Conservation (phyloP, 139 green algal species). For the Coelastrella sp. region DNA sequence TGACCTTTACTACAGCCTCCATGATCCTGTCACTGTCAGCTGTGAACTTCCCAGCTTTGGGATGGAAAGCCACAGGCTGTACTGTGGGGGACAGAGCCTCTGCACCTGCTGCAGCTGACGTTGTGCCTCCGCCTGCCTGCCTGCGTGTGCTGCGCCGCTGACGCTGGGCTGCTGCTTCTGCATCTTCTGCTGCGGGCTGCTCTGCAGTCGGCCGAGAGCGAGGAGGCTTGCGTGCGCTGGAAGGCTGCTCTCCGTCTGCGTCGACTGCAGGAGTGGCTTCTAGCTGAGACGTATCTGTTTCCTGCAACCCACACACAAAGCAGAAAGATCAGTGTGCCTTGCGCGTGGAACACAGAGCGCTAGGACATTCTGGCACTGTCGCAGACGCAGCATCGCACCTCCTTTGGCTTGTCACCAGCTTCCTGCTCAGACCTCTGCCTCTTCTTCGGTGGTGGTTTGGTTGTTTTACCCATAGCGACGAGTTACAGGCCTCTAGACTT, state of each 20-base stretch:
- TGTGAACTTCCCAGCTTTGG: neutral
- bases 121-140: constrained; percentile 43
- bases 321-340: too few relatives aligned
- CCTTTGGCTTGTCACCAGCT: neutral
- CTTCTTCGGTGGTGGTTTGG: constrained; percentile 12
- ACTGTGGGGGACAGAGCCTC: neutral
- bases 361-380: neutral
- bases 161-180: neutral
- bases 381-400: neutral
- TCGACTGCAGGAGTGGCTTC: neutral
- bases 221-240: neutral
- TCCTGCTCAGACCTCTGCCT: neutral
- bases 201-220: neutral
- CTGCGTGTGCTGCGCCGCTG: constrained; percentile 28
- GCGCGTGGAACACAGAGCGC: neutral
- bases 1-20: constrained; percentile 80
- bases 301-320: neutral
- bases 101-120: constrained; percentile 42
- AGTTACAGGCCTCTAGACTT: neutral
- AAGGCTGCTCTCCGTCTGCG: constrained; percentile 18
- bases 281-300: constrained; percentile 24
- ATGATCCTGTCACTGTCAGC: constrained; percentile 64
- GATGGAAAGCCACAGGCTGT: neutral
- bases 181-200: constrained; percentile 22
- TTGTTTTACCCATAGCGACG: constrained; percentile 25